A percentile compares a stretch with the other conserved stretches of the same genome.
phyloP scores from a whole-genome alignment of 805 yeast species.

The Zygoascus flipseniorum region DNA sequence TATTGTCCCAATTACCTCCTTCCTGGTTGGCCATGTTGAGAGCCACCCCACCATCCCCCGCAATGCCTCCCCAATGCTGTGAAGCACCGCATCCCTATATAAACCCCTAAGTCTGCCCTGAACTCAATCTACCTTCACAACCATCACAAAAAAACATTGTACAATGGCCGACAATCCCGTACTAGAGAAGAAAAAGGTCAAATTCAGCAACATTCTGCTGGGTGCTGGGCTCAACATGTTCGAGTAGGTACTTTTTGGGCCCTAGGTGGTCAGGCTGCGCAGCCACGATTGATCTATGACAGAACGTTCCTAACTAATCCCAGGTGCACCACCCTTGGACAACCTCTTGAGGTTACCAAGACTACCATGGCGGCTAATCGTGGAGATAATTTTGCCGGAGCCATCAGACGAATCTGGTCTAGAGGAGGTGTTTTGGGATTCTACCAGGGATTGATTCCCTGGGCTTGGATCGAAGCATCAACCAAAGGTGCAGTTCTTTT shows the following conservation, averaged over 20 bases:
- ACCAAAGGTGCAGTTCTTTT: constrained; percentile 95
- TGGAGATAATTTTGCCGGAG: constrained; percentile 53
- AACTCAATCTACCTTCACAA: not conserved
- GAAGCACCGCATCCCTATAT: too few species aligned
- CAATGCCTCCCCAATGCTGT: too few species aligned
- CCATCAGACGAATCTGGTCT: constrained; percentile 73
- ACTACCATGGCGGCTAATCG: constrained; percentile 99
- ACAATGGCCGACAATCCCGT: constrained; percentile 13
- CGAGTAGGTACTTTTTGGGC: constrained; percentile 36
- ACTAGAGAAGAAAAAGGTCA: constrained; percentile 74
- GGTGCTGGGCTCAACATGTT: constrained; percentile 92
- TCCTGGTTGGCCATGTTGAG: too few species aligned
- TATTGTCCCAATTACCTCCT: too few species aligned
- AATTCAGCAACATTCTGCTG: constrained; percentile 78
- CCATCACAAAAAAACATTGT: not conserved
- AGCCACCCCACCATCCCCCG: too few species aligned
- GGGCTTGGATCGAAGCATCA: constrained; percentile 99
- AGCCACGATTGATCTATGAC: too few species aligned
- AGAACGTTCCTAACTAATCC: too few species aligned
- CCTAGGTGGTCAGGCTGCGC: not conserved
- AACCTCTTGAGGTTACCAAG: constrained; percentile 91
- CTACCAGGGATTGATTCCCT: constrained; percentile 95
- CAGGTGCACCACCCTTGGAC: constrained; percentile 84
- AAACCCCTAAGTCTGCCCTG: too few species aligned
- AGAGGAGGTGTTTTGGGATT: constrained; percentile 91